Evolutionary conservation across 192 early-diverging fungal genomes (phyloP).

Genomic region (Backusella luteola): DNA sequence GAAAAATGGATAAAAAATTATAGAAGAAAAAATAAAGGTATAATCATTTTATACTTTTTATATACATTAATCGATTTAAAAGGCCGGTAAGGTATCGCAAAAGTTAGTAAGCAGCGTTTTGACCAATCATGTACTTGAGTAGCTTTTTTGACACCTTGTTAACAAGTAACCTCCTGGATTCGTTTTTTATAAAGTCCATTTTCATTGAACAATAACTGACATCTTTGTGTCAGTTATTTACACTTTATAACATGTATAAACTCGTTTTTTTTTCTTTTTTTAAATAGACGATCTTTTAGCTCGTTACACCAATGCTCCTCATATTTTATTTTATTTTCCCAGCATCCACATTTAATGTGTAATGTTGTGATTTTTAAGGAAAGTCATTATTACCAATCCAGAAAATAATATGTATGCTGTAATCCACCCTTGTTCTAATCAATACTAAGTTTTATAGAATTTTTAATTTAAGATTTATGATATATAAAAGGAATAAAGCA

Average conservation of each 20-base stretch:
- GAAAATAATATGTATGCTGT: too few species aligned
- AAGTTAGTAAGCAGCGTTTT: background rate
- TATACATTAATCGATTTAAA: background rate
- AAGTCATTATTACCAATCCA: too few species aligned
- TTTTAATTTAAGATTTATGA: background rate
- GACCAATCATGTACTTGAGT: background rate
- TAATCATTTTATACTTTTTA: slow-evolving; percentile 1
- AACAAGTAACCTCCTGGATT: background rate
- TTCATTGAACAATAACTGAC: background rate
- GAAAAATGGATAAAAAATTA: background rate
- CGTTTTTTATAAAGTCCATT: background rate
- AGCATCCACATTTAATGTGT: background rate
- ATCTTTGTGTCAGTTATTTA: background rate
- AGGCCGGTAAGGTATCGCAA: background rate
- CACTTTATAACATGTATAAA: background rate
- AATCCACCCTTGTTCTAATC: background rate
- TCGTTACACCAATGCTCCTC: background rate
- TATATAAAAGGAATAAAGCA: background rate
- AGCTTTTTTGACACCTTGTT: background rate
- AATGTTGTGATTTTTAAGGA: too few species aligned
- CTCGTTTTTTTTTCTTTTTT: too few species aligned
- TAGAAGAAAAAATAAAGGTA: background rate
- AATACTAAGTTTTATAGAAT: background rate
- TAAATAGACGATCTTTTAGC: too few species aligned
- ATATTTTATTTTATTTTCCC: background rate